Evolutionary conservation across 106 monocot species (phyloP), one percentile per base, ranked within the genome.

Genomic region (Apostasia ramifera): DNA sequence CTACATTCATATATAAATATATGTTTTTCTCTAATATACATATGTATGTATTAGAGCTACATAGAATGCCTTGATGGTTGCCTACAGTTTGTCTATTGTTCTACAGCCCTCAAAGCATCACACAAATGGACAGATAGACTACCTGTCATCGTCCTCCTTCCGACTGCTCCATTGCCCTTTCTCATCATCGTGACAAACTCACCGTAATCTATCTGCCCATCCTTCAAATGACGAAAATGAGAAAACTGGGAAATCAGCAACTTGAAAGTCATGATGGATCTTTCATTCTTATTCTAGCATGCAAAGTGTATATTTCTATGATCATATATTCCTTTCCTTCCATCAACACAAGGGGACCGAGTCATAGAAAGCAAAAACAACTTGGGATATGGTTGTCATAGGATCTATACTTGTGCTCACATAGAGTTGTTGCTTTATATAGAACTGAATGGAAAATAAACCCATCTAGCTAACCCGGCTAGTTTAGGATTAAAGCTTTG

Each of bases 161-260:
- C 85, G 12, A 82, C 10, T 9, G 68, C 84, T 51, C 78, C 78
- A 62, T 73, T 81, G 42, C 79, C 84, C 57, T 84, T 84, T 67
- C 84, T 76, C 88, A 84, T 88, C 88, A 84, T 88, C 2, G 83
- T 77, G 1, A 73, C 73, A 67, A 87, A 80, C 70, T 86, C 79
- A 11, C 76, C 50, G 62, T 86, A 79, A 76, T 82, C 79, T 44
- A 86, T 86, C 66, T 82, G 79, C 2, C 85, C 85, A 52, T 86
- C 85, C 85, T 86, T 71, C 54, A 79, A 71, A 48, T 4, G n/a
- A 47, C n/a, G 5, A 44, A 2, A 41, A 8, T 26, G 2, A 9
- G 54, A 39, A 56, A 14, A 38, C 46, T 53, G 6, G 44, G 11
- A 12, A 60, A 15, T 55, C 38, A 59, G 57, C 38, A 40, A 66